Percentiles rank a stretch among this genome's conserved stretches.
These are phyloP conservation scores for Neoarthrinium moseri DNA, from an alignment of 2,329 filamentous ascomycete genomes.

Conservation along the genomic window DNA sequence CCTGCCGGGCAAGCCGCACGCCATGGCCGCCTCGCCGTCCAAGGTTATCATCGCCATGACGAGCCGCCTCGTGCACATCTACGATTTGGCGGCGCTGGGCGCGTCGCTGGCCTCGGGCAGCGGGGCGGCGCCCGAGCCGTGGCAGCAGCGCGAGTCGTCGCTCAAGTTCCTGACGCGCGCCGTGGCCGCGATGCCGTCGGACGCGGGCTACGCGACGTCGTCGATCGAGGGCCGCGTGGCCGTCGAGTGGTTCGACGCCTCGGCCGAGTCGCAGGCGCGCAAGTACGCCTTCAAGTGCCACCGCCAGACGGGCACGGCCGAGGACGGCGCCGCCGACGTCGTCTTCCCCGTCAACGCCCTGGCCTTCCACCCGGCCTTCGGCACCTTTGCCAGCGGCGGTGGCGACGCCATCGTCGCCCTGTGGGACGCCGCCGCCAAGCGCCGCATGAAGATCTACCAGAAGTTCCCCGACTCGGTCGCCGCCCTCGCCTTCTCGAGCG, in stretches of 20 bases:
- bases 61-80: constrained; percentile 88
- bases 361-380: constrained; percentile 78
- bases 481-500: constrained; percentile 71
- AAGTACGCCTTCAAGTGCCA: constrained; percentile 99
- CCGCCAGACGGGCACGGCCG: constrained; percentile 65
- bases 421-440: constrained; percentile 90
- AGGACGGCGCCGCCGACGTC: constrained; percentile 67
- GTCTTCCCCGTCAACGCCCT: constrained; percentile 91
- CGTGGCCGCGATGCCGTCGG: constrained; percentile 94
- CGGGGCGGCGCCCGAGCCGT: constrained; percentile 60
- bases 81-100: constrained; percentile 73
- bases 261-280: constrained; percentile 78
- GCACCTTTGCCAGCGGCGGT: constrained; percentile 86
- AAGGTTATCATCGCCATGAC: constrained; percentile 97
- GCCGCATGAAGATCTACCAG: constrained; percentile 85
- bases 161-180: constrained; percentile 95
- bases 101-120: constrained; percentile 51
- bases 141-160: constrained; percentile 91
- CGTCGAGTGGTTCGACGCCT: constrained; percentile 97
- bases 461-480: constrained; percentile 78
- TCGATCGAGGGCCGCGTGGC: constrained; percentile 95
- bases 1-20: constrained; percentile 86
- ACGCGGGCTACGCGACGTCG: constrained; percentile 87
- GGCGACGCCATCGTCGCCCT: constrained; percentile 89
- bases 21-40: constrained; percentile 71